Evolutionary conservation across 306 rosid genomes (phyloP).

Genomic region (Medicago truncatula): DNA sequence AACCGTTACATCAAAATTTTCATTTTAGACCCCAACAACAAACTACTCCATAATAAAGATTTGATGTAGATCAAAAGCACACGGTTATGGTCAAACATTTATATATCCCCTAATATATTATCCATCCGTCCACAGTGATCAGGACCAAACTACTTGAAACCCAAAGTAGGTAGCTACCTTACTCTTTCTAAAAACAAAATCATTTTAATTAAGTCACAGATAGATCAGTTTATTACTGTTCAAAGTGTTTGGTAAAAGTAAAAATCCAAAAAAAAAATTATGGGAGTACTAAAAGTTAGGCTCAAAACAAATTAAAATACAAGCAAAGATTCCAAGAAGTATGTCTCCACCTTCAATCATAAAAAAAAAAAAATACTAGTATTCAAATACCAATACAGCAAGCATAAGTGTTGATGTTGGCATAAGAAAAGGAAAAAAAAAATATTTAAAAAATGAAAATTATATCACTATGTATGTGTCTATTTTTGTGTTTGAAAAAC

Average conservation of each 20-base stretch:
- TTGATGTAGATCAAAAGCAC: background rate
- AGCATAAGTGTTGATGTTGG: background rate
- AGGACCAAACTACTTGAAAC: background rate
- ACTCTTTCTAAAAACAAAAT: background rate
- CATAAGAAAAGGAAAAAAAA: too few relatives aligned
- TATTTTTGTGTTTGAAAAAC: background rate
- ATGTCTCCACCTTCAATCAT: conserved; percentile 1
- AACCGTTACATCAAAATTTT: too few relatives aligned
- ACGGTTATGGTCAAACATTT: too few relatives aligned
- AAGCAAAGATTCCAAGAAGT: background rate
- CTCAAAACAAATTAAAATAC: background rate
- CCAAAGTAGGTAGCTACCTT: background rate
- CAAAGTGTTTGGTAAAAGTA: conserved; percentile 1
- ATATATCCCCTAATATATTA: too few relatives aligned
- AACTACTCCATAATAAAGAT: too few relatives aligned
- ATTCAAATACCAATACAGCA: background rate
- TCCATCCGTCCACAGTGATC: background rate
- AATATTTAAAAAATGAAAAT: too few relatives aligned
- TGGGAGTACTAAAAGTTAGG: background rate
- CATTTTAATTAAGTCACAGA: background rate
- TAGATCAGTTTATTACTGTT: conserved; percentile 7
- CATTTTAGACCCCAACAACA: too few relatives aligned
- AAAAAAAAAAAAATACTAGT: too few relatives aligned
- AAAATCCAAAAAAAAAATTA: background rate
- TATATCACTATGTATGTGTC: background rate